These are phyloP conservation scores for Fusarium tupiense DNA, from an alignment of 2,329 filamentous ascomycete genomes.

Conservation along the genomic window DNA sequence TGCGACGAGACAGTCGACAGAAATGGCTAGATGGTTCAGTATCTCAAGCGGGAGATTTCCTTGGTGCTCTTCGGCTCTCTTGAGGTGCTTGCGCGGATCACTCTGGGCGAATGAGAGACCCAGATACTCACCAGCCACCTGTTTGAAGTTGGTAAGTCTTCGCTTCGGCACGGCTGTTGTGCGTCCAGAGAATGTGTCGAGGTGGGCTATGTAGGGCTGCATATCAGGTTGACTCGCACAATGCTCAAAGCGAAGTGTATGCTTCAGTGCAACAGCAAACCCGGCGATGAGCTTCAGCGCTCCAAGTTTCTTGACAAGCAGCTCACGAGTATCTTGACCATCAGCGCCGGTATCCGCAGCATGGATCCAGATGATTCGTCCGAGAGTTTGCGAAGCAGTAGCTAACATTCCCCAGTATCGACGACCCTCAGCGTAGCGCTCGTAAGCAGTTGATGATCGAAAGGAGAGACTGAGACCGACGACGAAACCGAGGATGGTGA, in stretches of 20 bases:
- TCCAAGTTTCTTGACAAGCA: constrained; percentile 75
- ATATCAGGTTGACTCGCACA: constrained; percentile 81
- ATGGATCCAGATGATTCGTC: constrained; percentile 86
- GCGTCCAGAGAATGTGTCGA: constrained; percentile 75
- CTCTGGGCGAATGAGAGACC: constrained; percentile 79
- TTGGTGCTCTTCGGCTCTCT: constrained; percentile 75
- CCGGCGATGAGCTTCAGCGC: constrained; percentile 81
- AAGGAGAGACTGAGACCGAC: constrained; percentile 81
- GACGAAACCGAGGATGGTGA: constrained; percentile 84
- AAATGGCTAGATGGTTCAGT: constrained; percentile 74
- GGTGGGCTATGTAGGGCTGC: constrained; percentile 72
- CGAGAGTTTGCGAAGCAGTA: constrained; percentile 72
- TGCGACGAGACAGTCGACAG: constrained; percentile 68
- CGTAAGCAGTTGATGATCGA: constrained; percentile 79
- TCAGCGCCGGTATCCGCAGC: constrained; percentile 64
- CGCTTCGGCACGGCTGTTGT: constrained; percentile 54
- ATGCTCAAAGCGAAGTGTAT: constrained; percentile 85
- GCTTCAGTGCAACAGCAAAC: constrained; percentile 80
- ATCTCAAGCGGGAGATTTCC: constrained; percentile 86
- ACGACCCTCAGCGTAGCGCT: constrained; percentile 73
- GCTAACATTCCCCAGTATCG: constrained; percentile 70
- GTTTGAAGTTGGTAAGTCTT: constrained; percentile 58
- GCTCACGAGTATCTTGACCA: constrained; percentile 64
- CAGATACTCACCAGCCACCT: constrained; percentile 75
- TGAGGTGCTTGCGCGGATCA: constrained; percentile 81